Conservation (phyloP, 2,329 filamentous ascomycete genomes). For the Sporothrix mexicana region DNA sequence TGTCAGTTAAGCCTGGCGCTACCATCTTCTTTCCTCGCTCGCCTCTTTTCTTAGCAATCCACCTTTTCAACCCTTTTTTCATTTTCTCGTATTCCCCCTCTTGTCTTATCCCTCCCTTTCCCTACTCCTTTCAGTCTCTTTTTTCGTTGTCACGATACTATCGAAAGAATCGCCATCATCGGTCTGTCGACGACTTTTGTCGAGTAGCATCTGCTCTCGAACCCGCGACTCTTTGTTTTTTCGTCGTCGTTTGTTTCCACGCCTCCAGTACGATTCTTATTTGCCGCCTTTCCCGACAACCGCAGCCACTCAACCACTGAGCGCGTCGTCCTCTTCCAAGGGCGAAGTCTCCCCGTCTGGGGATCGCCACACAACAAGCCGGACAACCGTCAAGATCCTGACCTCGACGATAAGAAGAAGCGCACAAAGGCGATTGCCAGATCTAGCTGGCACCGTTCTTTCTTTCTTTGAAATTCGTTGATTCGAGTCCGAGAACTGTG, state of each 20-base stretch:
- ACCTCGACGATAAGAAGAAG: not conserved
- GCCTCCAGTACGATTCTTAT: not conserved
- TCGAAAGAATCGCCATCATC: not conserved
- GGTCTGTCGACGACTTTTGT: not conserved
- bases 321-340: not conserved
- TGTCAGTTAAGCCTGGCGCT: constrained; percentile 7
- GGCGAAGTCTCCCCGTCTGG: constrained; percentile 32
- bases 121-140: not conserved
- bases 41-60: constrained; percentile 16
- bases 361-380: constrained; percentile 30
- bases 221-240: not conserved
- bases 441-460: not conserved
- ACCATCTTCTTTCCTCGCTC: not conserved
- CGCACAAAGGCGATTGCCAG: not conserved
- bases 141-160: not conserved
- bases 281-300: constrained; percentile 5
- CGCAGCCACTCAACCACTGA: not conserved
- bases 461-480: not conserved
- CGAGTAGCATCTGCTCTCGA: not conserved
- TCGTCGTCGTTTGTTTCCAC: not conserved
- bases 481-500: not conserved
- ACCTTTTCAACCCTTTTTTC: constrained; percentile 8
- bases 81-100: constrained; percentile 5
- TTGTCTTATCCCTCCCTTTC: constrained; percentile 6
- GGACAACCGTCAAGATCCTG: constrained; percentile 26